Evolutionary conservation across 768 basidiomycete species (phyloP), one percentile per base, ranked within the genome.

Genomic region (Boletus fagicola): DNA sequence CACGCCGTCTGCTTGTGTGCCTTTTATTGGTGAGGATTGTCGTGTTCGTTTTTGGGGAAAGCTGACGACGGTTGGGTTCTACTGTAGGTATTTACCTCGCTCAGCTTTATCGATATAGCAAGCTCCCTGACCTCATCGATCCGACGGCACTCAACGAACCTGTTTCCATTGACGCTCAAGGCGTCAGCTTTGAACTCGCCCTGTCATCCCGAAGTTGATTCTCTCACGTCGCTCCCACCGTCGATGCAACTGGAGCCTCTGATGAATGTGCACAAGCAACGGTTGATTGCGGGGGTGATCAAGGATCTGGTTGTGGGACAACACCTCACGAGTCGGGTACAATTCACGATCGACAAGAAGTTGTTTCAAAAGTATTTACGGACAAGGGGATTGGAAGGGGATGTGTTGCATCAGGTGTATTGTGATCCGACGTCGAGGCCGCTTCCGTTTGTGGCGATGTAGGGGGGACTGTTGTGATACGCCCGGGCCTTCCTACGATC

Each of bases 251-350:
- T 94, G 28, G 90, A 93, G 64, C 90, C 92, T 4, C 72, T 94
- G 56, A 90, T 94, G 74, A 94, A 92, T 67, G 87, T 94, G 7
- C 90, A 93, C 72, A 93, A 94, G 72, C 92, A 94, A 68, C 83
- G 92, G 36, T 74, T 87, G 62, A 88, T 91, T 51, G 90, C 92
- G 11, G 82, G 81, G 16, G 86, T 90, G 42, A 89, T 93, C 75
- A 91, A 92, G 69, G 80, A 83, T 8, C 74, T 93, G 53, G 89
- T 93, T 9, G 84, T 87, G 11, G 89, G 90, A 2, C 92, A 93
- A 67, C 92, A 93, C 64, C 80, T 92, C 11, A 88, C 92, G 2
- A 84, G 86, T 56, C 82, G 82, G 28, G 78, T 91, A 30, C 82
- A 88, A 39, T 87, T 83, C 61, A 78, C 82, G 30, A 74, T 86